Evolutionary conservation across 106 monocot species (phyloP).

Genomic region (Dendrobium nobile): DNA sequence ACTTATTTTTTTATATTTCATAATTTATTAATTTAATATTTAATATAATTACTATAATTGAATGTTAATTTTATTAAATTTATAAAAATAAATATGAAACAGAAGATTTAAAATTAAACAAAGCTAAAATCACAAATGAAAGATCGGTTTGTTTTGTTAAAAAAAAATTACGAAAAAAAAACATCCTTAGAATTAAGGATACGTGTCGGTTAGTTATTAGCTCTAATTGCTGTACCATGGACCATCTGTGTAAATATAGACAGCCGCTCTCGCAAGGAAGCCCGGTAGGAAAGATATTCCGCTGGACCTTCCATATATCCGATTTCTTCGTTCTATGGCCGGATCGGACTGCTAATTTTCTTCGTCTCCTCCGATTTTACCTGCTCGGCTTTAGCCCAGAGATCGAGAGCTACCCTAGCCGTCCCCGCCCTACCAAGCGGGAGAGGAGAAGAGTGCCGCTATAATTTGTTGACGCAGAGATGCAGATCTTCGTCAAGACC

Average conservation of each 20-base stretch:
- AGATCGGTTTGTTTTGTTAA: no score
- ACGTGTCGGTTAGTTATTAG: neutral
- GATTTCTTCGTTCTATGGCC: neutral
- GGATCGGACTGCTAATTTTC: neutral
- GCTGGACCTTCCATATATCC: neutral
- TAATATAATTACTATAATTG: no score
- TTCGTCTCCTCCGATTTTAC: neutral
- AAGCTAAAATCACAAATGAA: no score
- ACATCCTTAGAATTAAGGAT: no score
- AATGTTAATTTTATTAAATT: no score
- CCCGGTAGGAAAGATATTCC: neutral
- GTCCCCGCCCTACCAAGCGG: neutral
- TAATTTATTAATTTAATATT: no score
- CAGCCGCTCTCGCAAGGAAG: neutral
- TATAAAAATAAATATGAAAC: no score
- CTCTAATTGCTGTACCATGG: neutral
- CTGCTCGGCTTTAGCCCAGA: neutral
- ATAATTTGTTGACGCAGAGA: conserved; percentile 3
- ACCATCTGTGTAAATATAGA: neutral
- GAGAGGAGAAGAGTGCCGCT: neutral
- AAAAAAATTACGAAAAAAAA: no score
- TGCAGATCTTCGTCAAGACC: conserved; percentile 25
- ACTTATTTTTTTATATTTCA: no score
- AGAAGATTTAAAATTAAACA: no score
- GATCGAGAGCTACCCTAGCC: neutral